Base-by-base conservation (phyloP, 2,329 filamentous ascomycete genomes). In the Cladobotryum protrusum region DNA sequence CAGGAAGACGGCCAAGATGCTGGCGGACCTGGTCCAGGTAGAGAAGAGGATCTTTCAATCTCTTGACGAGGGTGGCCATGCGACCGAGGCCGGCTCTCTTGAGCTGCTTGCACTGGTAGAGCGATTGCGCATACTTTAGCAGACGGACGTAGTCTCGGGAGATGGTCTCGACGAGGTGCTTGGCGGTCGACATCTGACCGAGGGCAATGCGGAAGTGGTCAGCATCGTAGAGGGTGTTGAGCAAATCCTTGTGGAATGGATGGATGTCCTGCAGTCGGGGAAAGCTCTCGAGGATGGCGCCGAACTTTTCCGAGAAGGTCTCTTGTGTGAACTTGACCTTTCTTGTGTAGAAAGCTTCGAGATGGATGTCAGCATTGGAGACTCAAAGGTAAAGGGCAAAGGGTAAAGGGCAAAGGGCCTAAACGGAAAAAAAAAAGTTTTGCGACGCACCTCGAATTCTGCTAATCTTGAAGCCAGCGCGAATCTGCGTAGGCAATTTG, bases 301-400 rank as follows among this genome's bases (percentile, higher is more conserved):
- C 82, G 59, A 99, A 83, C 73, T 97, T 97, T 70, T 99, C 93
- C 57, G 85, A 84, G 71, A 96, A 96, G 39, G 92, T 97, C 74
- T 99, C 93, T 65, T 92, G 86, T 5, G 93, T 96, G 73, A 90
- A 99, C 73, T 97, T 97, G 78, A 96, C 91, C 73, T 97, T 97
- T 68, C 93, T 79, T 42, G 92, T 96, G 72, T 97, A 97, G 74
- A 97, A 97, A 45, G 82, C 86, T 85, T 58, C 4, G 9, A 20
- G 17, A 15, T 29, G n/a, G 17, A 42, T 40, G 47, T 40, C 33
- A 37, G 18, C 15, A 46, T 35, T 37, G 35, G 13, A 7, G 39
- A 33, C 7, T 24, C 7, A 24, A 24, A 24, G 20, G 20, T 24
- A 24, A 7, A 7, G 7, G 7, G 4, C 20, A 24, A 7, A 24